Conservation (phyloP, 805 yeast genomes). For the Komagataella pseudopastoris region DNA sequence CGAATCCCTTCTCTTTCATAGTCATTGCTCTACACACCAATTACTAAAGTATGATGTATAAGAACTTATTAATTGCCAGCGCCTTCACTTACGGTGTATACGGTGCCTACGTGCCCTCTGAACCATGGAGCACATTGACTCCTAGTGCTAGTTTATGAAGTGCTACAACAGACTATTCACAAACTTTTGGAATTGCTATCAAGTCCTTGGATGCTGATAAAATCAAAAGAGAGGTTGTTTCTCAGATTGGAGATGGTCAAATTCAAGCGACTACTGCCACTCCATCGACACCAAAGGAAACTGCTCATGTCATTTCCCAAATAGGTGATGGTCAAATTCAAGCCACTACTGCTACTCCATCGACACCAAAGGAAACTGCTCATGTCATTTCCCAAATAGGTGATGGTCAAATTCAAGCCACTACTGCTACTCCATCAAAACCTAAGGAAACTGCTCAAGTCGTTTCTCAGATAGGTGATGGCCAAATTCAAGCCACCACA, state of each 20-base stretch:
- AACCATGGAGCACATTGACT: conserved; percentile 62
- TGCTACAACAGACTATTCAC: conserved; percentile 41
- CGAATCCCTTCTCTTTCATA: neutral
- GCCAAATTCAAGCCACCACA: conserved; percentile 29
- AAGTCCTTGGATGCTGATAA: conserved; percentile 30
- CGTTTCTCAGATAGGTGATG: conserved; percentile 33
- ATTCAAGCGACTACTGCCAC: conserved; percentile 35
- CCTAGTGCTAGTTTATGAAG: conserved; percentile 41
- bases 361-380: conserved; percentile 17
- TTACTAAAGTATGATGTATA: neutral
- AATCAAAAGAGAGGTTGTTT: conserved; percentile 18
- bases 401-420: conserved; percentile 40
- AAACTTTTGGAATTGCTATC: conserved; percentile 58
- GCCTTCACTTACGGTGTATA: conserved; percentile 33
- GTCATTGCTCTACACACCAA: neutral
- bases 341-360: conserved; percentile 24
- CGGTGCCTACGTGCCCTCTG: conserved; percentile 54
- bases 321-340: conserved; percentile 43
- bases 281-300: conserved; percentile 16
- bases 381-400: conserved; percentile 32
- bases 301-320: conserved; percentile 27
- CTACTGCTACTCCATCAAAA: conserved; percentile 21
- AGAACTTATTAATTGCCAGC: conserved; percentile 11
- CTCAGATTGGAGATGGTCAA: conserved; percentile 54
- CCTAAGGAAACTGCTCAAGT: conserved; percentile 20